Evolutionary conservation across 352 stramenopile species (phyloP), one percentile per base, ranked within the genome.

Genomic region (Pythium graminicola): DNA sequence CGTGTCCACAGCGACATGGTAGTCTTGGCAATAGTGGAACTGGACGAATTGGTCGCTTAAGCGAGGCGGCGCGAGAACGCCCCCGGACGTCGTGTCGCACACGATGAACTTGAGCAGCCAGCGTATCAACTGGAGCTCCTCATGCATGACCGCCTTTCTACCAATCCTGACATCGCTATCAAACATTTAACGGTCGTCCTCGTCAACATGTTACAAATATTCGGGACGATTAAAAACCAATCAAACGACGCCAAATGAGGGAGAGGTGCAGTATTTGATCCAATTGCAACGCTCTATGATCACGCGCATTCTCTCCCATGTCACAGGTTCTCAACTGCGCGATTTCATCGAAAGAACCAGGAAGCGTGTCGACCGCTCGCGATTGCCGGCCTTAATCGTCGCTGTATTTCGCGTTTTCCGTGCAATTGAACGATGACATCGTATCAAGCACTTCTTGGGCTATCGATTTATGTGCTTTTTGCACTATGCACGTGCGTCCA

Each of bases 11-110:
- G 50, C 39, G 31, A 23, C 50, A 58, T 58, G 23, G 27, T 36
- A 7, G 44, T 47, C 22, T 14, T 47, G 40, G 19, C 23, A n/a
- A n/a, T n/a, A n/a, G n/a, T n/a, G n/a, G n/a, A n/a, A n/a, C n/a
- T n/a, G n/a, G n/a, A n/a, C n/a, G n/a, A n/a, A n/a, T n/a, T n/a
- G n/a, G n/a, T n/a, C n/a, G n/a, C n/a, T n/a, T n/a, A n/a, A n/a
- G n/a, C n/a, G n/a, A n/a, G n/a, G n/a, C n/a, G n/a, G n/a, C n/a
- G n/a, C n/a, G n/a, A n/a, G n/a, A n/a, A n/a, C n/a, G n/a, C n/a
- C n/a, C n/a, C n/a, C n/a, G n/a, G 1, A 20, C 43, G 50, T 50
- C 51, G 40, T 74, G 67, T 67, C 66, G 23, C 49, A 69, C 29
- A n/a, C n/a, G n/a, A n/a, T n/a, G n/a, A n/a, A n/a, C n/a, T n/a